Base-by-base conservation (phyloP, 2,329 filamentous ascomycete genomes). In the Pyricularia grisea region DNA sequence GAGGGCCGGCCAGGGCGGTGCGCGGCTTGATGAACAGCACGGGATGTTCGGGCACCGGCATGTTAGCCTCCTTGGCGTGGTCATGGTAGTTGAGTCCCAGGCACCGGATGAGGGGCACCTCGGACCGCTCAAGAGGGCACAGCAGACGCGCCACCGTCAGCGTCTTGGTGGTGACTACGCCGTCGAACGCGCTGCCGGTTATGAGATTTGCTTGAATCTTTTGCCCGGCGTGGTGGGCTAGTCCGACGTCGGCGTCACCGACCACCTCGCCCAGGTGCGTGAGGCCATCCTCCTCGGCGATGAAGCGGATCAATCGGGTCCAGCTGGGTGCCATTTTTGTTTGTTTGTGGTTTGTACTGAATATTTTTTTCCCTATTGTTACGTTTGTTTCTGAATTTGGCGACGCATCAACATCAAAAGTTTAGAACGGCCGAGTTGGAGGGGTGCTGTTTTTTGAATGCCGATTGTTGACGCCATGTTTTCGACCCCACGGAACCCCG, bases 71-170 rank as follows among this genome's bases (percentile, higher is more conserved):
- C 20, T 72, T 70, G 5, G 79, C 79, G 68, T 81, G 80, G 72
- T 81, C 76, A 50, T 74, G 74, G 72, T 82, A 82, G 74, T 83
- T 84, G 67, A 83, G 77, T 7, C 81, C 81, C 65, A 83, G 74
- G 72, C 81, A 83, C 50, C 81, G 79, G 66, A 83, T 81, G 25
- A 78, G 77, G 42, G 78, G 77, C 6, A 80, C 75, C 36, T 82
- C 77, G 14, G 75, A 70, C 25, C 70, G 70, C 0, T 74, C 71
- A 27, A 82, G 68, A 0, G 80, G 80, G 1, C 77, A 74, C 23
- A 82, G 73, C 61, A 78, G 72, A 71, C 73, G 70, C 23, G 70
- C 30, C 55, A 77, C 73, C 63, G 74, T 76, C 71, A 76, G 65
- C 12, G 72, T 69, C 66, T 74, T 73, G 25, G 76, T 72, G 0